phyloP scores from a whole-genome alignment of 2,329 filamentous ascomycete species.

The Nakataea oryzae region DNA sequence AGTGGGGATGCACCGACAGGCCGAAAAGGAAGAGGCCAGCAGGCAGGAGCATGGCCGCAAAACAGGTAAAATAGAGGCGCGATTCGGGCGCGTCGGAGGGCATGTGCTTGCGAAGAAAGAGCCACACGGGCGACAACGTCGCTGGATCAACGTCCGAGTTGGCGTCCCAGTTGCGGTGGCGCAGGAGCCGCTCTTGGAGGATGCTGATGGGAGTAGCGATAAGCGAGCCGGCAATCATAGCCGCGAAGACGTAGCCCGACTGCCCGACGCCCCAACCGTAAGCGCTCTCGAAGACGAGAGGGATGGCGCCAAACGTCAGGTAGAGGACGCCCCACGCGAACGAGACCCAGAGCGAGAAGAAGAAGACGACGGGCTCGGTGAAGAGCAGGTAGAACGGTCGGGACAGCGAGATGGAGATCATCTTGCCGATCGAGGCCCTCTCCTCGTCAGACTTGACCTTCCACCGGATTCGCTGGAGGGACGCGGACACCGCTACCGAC shows the following conservation, averaged over 20 bases:
- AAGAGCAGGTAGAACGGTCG: slow-evolving; percentile 69
- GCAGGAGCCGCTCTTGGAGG: slow-evolving; percentile 58
- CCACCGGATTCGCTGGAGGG: slow-evolving; percentile 58
- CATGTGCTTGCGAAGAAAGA: slow-evolving; percentile 32
- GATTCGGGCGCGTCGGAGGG: slow-evolving; percentile 56
- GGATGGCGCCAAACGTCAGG: slow-evolving; percentile 70
- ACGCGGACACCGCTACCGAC: neutral
- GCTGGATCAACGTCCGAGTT: slow-evolving; percentile 10
- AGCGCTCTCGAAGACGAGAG: slow-evolving; percentile 60
- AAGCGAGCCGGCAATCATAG: slow-evolving; percentile 57
- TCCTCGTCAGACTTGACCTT: slow-evolving; percentile 71
- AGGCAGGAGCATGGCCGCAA: slow-evolving; percentile 66
- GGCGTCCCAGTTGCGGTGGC: slow-evolving; percentile 26
- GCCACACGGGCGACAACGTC: slow-evolving; percentile 26
- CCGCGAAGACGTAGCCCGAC: slow-evolving; percentile 61
- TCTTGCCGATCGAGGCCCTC: slow-evolving; percentile 52
- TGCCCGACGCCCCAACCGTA: slow-evolving; percentile 59
- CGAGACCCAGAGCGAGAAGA: slow-evolving; percentile 80
- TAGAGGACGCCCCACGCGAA: slow-evolving; percentile 90
- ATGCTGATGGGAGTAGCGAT: slow-evolving; percentile 61
- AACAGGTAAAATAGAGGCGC: slow-evolving; percentile 72
- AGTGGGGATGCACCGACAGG: slow-evolving; percentile 48
- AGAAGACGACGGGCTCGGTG: slow-evolving; percentile 72
- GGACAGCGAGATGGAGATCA: slow-evolving; percentile 64
- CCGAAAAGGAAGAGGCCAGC: slow-evolving; percentile 71